Base-by-base conservation (phyloP, 208 protist species). In the Lotmaria passim region DNA sequence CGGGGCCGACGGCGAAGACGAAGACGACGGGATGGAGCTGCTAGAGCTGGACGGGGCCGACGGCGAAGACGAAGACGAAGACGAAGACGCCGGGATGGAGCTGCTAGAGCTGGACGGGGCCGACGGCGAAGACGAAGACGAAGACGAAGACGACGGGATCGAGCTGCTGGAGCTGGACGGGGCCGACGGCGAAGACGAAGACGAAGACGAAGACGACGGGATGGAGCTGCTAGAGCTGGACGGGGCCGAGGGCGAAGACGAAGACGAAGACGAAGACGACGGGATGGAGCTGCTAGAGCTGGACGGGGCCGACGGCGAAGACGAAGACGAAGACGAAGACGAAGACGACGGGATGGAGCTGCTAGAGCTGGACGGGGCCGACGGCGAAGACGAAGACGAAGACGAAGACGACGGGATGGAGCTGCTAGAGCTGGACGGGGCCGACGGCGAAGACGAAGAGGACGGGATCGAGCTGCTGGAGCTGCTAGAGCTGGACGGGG, bases 151-250 rank as follows among this genome's bases (percentile, higher is more conserved):
- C 0, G 33, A 2, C 41, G 24, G 17, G 11, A 23, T 4, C 30
- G 33, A 8, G 26, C 30, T 41, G 34, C 19, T 7, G 7, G 38
- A 60, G 47, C 34, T 56, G 34, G 24, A 38, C 0, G 33, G 24
- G 50, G 14, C 24, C 19, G 57, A 30, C 14, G 57, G 3, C n/a
- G n/a, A n/a, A 0, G 15, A 10, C 23, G 52, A 55, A 2, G 50
- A 47, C 15, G 38, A 61, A 12, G 53, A 70, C 12, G 53, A 62
- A 2, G 43, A 60, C 17, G 63, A 48, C n/a, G 60, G 38, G 19
- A 4, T 56, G 19, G 43, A 51, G 36, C 36, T 46, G 62, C 50
- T 58, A 1, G 39, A 59, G 39, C 30, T 62, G n/a, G n/a, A n/a
- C n/a, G n/a, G n/a, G n/a, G n/a, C n/a, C n/a, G n/a, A n/a, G n/a